phyloP scores from a whole-genome alignment of 2,329 filamentous ascomycete species.

The Cordyceps farinosa region DNA sequence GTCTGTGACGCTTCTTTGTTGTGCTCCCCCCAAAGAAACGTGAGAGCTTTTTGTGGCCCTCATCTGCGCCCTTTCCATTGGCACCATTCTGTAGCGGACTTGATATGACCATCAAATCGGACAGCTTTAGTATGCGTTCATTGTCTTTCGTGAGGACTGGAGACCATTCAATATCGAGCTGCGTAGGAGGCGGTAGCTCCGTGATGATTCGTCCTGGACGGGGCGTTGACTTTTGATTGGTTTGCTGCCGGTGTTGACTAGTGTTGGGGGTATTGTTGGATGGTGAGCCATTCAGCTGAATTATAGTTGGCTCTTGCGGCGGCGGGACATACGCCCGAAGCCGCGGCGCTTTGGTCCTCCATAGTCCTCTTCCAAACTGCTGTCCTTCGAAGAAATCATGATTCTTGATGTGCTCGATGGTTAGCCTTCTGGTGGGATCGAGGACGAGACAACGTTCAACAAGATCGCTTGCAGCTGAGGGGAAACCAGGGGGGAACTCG shows the following conservation, averaged over 20 bases:
- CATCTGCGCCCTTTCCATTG: constrained; percentile 65
- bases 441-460: constrained; percentile 87
- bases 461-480: constrained; percentile 77
- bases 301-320: constrained; percentile 67
- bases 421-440: constrained; percentile 78
- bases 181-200: constrained; percentile 91
- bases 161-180: constrained; percentile 97
- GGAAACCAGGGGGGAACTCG: constrained; percentile 86
- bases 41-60: constrained; percentile 82
- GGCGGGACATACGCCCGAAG: constrained; percentile 80
- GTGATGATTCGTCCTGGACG: constrained; percentile 83
- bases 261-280: constrained; percentile 27
- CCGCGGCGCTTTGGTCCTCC: constrained; percentile 85
- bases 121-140: constrained; percentile 90
- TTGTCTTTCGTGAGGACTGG: constrained; percentile 87
- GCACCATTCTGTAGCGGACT: constrained; percentile 73
- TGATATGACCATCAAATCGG: constrained; percentile 81
- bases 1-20: constrained; percentile 84
- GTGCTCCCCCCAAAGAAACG: constrained; percentile 90
- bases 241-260: constrained; percentile 34
- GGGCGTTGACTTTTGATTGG: constrained; percentile 42
- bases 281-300: constrained; percentile 64
- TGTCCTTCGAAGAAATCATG: constrained; percentile 93
- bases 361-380: constrained; percentile 76
- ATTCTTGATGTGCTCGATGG: constrained; percentile 94